Conservation (phyloP, 169 alveolate genomes). For the Plasmodium gallinaceum region DNA sequence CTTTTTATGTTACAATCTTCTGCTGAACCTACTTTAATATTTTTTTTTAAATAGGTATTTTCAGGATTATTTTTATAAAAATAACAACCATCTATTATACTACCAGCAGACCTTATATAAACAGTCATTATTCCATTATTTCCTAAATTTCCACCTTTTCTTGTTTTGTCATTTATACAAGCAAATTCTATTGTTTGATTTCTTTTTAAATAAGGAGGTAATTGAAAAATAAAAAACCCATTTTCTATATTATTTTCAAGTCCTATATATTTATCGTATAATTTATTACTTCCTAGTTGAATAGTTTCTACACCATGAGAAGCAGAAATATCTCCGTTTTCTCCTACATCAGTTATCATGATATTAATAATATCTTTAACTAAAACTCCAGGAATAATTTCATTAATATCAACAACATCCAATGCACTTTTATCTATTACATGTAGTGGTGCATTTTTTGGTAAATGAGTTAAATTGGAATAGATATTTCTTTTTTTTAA, state of each 20-base stretch:
- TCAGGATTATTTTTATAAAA: slow-evolving; percentile 34
- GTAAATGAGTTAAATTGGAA: slow-evolving; percentile 10
- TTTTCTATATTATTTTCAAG: slow-evolving; percentile 12
- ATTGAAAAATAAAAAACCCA: slow-evolving; percentile 57
- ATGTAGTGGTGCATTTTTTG: slow-evolving; percentile 39
- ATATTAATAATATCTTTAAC: slow-evolving; percentile 11
- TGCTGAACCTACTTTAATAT: slow-evolving; percentile 31
- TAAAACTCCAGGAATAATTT: slow-evolving; percentile 49
- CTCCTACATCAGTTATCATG: not conserved
- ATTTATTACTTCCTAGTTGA: not conserved
- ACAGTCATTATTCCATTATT: slow-evolving; percentile 67
- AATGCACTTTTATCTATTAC: slow-evolving; percentile 19
- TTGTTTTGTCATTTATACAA: slow-evolving; percentile 39
- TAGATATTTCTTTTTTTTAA: slow-evolving; percentile 48
- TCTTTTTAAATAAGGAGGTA: slow-evolving; percentile 60
- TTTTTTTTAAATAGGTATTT: slow-evolving; percentile 28
- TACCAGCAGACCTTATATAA: slow-evolving; percentile 13
- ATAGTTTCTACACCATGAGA: not conserved
- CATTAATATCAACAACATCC: not conserved
- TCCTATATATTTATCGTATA: slow-evolving; percentile 26
- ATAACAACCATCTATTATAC: slow-evolving; percentile 47
- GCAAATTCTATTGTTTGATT: slow-evolving; percentile 34
- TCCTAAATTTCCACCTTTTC: slow-evolving; percentile 16
- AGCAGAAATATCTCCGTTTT: slow-evolving; percentile 8
- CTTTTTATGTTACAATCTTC: slow-evolving; percentile 23